A percentile compares a stretch with the other conserved stretches of the same genome.
Conservation (phyloP, 208 protist genomes). For the Leishmania guyanensis region DNA sequence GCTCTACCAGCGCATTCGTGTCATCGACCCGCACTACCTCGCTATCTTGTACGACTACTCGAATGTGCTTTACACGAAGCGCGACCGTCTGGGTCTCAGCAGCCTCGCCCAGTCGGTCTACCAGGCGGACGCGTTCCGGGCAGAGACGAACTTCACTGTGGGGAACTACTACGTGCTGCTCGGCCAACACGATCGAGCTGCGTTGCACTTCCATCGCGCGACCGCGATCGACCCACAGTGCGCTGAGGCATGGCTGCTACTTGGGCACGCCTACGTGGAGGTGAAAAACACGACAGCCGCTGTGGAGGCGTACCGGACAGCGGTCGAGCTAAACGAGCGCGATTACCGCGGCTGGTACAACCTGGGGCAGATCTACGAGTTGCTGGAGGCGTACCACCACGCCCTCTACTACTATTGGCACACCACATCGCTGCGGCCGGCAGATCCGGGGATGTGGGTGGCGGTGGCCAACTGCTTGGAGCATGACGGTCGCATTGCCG, state of each 20-base stretch:
- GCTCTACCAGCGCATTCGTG: constrained; percentile 88
- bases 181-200: constrained; percentile 94
- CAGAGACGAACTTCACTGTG: constrained; percentile 97
- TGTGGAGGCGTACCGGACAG: constrained; percentile 95
- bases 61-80: constrained; percentile 97
- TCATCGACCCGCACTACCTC: constrained; percentile 89
- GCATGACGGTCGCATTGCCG: constrained; percentile 64
- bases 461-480: constrained; percentile 83
- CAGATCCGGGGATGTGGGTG: constrained; percentile 95
- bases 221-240: constrained; percentile 89
- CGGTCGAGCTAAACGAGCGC: constrained; percentile 91
- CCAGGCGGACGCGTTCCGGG: constrained; percentile 93
- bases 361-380: constrained; percentile 97
- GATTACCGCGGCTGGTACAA: constrained; percentile 98
- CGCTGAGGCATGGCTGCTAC: constrained; percentile 95
- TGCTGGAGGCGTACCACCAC: constrained; percentile 95
- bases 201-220: constrained; percentile 95
- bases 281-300: constrained; percentile 94
- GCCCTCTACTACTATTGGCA: constrained; percentile 97
- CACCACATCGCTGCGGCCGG: constrained; percentile 91
- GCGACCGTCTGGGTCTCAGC: constrained; percentile 84
- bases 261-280: constrained; percentile 98
- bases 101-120: constrained; percentile 93
- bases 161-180: constrained; percentile 98
- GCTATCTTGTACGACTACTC: constrained; percentile 95